Conservation (phyloP, 2,329 filamentous ascomycete species). For the Alternaria sp. region DNA sequence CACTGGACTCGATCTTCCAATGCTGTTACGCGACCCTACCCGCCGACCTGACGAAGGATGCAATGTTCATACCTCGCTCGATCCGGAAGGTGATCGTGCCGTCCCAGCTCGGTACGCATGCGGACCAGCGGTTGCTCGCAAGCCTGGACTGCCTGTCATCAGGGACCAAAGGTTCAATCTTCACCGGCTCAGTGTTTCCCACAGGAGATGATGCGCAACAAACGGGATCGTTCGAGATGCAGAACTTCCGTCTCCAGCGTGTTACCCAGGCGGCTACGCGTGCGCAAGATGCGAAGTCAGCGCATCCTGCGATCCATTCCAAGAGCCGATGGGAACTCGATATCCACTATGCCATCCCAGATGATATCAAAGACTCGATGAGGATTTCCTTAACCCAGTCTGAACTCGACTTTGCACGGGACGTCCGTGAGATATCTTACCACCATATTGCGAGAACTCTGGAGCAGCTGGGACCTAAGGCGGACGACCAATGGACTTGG, state of each 20-base stretch:
- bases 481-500: not conserved
- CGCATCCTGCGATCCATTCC: not conserved
- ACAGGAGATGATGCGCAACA: not conserved
- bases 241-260: not conserved
- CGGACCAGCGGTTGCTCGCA: not conserved
- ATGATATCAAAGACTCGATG: not conserved
- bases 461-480: not conserved
- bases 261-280: not conserved
- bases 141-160: not conserved
- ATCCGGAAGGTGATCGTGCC: slow-evolving; percentile 5
- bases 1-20: slow-evolving; percentile 15
- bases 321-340: slow-evolving; percentile 10
- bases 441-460: slow-evolving; percentile 3
- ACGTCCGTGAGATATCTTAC: not conserved
- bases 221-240: not conserved
- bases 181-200: not conserved
- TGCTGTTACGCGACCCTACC: slow-evolving; percentile 7
- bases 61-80: slow-evolving; percentile 16
- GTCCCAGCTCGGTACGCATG: not conserved
- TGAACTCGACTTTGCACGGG: not conserved
- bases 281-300: not conserved
- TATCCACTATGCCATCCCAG: not conserved
- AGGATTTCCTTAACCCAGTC: not conserved
- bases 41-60: not conserved
- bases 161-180: not conserved